Conservation (phyloP, 192 early-diverging fungal species). For the Kickxella alabastrina region DNA sequence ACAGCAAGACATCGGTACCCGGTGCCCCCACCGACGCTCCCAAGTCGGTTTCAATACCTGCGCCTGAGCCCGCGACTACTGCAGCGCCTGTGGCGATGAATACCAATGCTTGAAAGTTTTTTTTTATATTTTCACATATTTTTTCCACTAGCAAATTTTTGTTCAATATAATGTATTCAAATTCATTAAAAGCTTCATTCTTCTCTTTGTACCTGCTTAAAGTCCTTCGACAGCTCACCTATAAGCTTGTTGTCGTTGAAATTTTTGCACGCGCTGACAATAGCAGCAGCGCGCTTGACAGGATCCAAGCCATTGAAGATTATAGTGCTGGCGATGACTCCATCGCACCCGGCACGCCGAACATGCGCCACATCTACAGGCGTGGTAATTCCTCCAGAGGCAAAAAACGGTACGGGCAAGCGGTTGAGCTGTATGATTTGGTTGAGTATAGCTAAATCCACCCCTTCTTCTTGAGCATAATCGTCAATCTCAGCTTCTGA, state of each 20-base stretch:
- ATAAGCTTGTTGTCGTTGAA: not conserved
- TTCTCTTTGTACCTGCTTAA: not conserved
- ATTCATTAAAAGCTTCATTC: not conserved
- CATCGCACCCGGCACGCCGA: constrained; percentile 96
- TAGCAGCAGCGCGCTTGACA: constrained; percentile 79
- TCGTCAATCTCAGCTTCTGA: no score
- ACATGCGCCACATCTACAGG: constrained; percentile 95
- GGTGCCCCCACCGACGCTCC: no score
- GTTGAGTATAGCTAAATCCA: constrained; percentile 85
- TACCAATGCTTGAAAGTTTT: not conserved
- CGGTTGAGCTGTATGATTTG: constrained; percentile 77
- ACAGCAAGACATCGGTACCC: no score
- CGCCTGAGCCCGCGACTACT: no score
- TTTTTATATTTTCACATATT: no score
- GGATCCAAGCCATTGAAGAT: constrained; percentile 89
- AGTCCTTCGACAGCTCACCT: constrained; percentile 3
- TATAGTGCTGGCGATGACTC: constrained; percentile 88
- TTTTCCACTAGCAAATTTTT: not conserved
- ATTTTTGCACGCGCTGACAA: constrained; percentile 64
- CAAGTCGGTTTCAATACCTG: no score
- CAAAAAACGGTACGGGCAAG: constrained; percentile 97
- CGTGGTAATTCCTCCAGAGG: constrained; percentile 89
- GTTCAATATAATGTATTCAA: not conserved
- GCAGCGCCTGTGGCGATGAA: no score
- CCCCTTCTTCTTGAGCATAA: constrained; percentile 22